phyloP scores from a whole-genome alignment of 176 grass and related monocot species.

The Oropetium thomaeum region DNA sequence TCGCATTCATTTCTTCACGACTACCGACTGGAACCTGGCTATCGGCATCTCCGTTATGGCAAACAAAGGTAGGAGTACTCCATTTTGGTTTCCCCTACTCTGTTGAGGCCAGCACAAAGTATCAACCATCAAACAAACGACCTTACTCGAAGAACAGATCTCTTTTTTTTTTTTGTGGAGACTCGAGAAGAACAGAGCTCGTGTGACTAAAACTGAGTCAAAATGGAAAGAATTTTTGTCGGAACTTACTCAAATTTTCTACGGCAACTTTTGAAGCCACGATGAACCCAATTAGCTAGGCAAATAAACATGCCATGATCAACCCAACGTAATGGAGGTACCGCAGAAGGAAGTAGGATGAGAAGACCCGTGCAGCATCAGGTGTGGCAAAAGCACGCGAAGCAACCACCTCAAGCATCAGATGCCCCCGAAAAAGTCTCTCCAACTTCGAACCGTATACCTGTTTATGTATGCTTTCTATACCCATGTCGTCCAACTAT shows the following conservation, averaged over 20 bases:
- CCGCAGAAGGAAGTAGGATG: background rate
- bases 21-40: background rate
- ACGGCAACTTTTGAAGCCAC: background rate
- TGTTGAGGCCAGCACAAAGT: background rate
- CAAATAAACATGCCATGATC: background rate
- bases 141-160: background rate
- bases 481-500: background rate
- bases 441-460: background rate
- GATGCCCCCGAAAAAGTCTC: constrained; percentile 3
- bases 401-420: background rate
- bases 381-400: background rate
- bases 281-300: too few relatives aligned
- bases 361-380: background rate
- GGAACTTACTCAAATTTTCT: background rate
- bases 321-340: background rate
- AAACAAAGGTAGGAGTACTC: background rate
- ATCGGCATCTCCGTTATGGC: background rate
- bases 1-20: background rate
- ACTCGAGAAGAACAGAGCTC: background rate
- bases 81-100: background rate
- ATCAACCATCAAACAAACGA: background rate
- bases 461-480: background rate
- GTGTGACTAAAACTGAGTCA: background rate
- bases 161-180: too few relatives aligned
- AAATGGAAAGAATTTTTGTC: too few relatives aligned